A percentile compares a stretch with the other conserved stretches of the same genome.
Evolutionary conservation across 805 yeast genomes (phyloP).

Genomic region (Metschnikowia dekortorum): DNA sequence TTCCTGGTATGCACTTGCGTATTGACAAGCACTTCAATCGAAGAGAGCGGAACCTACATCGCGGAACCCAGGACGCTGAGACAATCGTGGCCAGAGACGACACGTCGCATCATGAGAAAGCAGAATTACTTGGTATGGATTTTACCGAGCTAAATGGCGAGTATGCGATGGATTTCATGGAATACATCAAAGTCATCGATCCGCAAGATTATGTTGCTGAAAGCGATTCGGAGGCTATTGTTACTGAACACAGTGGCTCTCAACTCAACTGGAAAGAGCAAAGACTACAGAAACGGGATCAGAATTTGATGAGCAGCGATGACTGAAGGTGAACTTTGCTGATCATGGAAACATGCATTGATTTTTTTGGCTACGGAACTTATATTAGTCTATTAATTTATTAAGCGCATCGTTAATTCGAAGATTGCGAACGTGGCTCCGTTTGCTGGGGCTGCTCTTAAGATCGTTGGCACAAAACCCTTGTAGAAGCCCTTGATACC

Average conservation of each 20-base stretch:
- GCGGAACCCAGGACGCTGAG: slow-evolving; percentile 3
- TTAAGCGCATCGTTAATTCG: slow-evolving; percentile 77
- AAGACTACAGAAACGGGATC: slow-evolving; percentile 1
- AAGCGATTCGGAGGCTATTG: slow-evolving; percentile 2
- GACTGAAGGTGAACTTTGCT: background rate
- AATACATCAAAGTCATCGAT: slow-evolving; percentile 31
- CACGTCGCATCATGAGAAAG: slow-evolving; percentile 9
- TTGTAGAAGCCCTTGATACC: slow-evolving; percentile 80
- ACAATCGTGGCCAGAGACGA: slow-evolving; percentile 4
- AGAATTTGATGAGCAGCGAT: background rate
- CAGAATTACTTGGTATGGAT: slow-evolving; percentile 37
- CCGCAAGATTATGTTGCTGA: slow-evolving; percentile 33
- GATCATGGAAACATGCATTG: background rate
- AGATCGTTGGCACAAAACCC: slow-evolving; percentile 88
- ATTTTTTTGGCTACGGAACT: background rate
- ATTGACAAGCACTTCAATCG: slow-evolving; percentile 37
- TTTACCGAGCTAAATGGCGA: slow-evolving; percentile 39
- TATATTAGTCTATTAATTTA: slow-evolving; percentile 24
- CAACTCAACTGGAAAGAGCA: background rate
- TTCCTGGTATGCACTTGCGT: slow-evolving; percentile 40
- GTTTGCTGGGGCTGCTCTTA: slow-evolving; percentile 97
- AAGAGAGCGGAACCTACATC: slow-evolving; percentile 19
- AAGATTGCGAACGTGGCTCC: slow-evolving; percentile 95
- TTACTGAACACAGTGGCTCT: slow-evolving; percentile 1
- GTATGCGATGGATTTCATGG: slow-evolving; percentile 37